Percentiles rank a stretch among this genome's conserved stretches.
These are phyloP conservation scores for Phaeolepiota aurea DNA, from an alignment of 768 basidiomycete genomes.

Conservation along the genomic window DNA sequence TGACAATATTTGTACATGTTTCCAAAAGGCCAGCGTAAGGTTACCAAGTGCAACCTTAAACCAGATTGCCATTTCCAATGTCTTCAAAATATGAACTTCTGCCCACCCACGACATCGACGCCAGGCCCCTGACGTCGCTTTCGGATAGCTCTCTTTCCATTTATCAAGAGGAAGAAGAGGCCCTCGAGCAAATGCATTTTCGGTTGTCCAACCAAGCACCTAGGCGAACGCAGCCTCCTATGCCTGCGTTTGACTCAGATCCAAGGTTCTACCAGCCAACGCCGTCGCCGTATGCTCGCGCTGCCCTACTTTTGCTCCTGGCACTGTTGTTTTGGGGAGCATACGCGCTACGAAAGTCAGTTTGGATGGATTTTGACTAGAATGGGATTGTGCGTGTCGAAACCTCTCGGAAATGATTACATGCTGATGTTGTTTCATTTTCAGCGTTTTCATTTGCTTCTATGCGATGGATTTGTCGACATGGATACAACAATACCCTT, in stretches of 20 bases:
- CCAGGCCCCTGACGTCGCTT: too few relatives aligned
- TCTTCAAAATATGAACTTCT: background rate
- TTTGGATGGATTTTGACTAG: slow-evolving; percentile 7
- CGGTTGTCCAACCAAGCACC: background rate
- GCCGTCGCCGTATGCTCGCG: slow-evolving; percentile 41
- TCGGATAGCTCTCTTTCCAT: background rate
- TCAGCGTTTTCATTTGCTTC: too few relatives aligned
- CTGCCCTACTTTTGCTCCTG: slow-evolving; percentile 31
- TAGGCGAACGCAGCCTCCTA: background rate
- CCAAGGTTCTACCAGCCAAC: slow-evolving; percentile 37
- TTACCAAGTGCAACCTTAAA: too few relatives aligned
- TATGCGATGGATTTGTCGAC: too few relatives aligned
- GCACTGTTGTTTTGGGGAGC: slow-evolving; percentile 25
- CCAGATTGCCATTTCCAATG: too few relatives aligned
- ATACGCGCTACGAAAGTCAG: slow-evolving; percentile 10
- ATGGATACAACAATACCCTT: too few relatives aligned
- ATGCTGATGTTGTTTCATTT: too few relatives aligned
- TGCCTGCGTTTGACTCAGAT: slow-evolving; percentile 18
- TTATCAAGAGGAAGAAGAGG: background rate
- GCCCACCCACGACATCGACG: background rate
- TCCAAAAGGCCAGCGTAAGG: too few relatives aligned
- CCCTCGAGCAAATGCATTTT: background rate
- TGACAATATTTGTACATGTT: too few relatives aligned
- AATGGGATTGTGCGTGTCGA: too few relatives aligned
- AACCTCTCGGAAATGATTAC: too few relatives aligned